These are phyloP conservation scores for Podila clonocystis DNA, from an alignment of 192 early-diverging fungal species.

Conservation along the genomic window DNA sequence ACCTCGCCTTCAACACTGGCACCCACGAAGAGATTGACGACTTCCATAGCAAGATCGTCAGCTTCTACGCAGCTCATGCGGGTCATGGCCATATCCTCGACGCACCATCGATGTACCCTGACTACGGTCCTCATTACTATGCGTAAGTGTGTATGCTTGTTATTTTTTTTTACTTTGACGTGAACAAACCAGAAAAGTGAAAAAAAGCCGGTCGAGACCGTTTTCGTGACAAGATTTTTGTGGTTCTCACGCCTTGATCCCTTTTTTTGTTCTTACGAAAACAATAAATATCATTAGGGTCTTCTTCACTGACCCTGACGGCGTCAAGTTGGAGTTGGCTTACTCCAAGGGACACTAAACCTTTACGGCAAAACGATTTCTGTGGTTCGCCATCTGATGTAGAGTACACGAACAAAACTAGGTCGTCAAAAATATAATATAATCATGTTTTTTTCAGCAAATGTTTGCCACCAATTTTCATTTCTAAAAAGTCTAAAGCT, in stretches of 20 bases:
- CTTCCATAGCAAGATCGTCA: constrained; percentile 24
- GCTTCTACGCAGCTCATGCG: constrained; percentile 30
- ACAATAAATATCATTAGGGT: neutral
- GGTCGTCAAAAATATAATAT: too few species aligned
- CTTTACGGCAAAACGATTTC: too few species aligned
- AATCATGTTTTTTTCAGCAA: too few species aligned
- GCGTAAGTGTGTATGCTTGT: neutral
- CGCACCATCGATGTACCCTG: constrained; percentile 31
- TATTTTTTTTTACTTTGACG: neutral
- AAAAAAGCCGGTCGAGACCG: too few species aligned
- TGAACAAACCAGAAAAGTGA: too few species aligned
- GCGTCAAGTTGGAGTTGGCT: constrained; percentile 42
- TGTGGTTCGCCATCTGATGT: too few species aligned
- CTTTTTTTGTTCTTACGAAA: too few species aligned
- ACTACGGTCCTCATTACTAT: constrained; percentile 31
- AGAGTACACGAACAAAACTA: too few species aligned
- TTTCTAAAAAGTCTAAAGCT: too few species aligned
- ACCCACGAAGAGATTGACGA: constrained; percentile 22
- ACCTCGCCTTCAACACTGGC: constrained; percentile 22
- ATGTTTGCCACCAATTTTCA: too few species aligned
- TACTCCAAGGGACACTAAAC: neutral
- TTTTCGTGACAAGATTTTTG: neutral
- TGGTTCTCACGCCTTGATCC: too few species aligned
- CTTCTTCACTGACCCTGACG: constrained; percentile 42
- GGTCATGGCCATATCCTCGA: constrained; percentile 19